phyloP scores from a whole-genome alignment of 495 filamentous ascomycete species.

The Pyrenula massariospora region DNA sequence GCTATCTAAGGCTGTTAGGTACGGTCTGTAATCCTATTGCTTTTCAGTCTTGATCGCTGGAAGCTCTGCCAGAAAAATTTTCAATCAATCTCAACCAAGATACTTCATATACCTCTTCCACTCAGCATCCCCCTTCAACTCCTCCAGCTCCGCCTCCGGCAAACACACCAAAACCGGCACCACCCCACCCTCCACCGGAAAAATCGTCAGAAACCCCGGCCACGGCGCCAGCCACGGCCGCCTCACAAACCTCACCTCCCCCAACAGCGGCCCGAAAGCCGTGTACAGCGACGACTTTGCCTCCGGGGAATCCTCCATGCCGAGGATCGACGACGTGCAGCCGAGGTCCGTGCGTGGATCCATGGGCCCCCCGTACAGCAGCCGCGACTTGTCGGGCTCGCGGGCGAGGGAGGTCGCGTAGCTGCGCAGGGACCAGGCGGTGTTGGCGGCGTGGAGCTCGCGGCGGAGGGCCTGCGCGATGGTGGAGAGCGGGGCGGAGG shows the following conservation, averaged over 20 bases:
- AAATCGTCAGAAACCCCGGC: constrained; percentile 28
- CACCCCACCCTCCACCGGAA: constrained; percentile 27
- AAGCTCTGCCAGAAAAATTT: no score
- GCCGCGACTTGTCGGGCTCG: constrained; percentile 19
- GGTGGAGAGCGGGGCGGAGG: constrained; percentile 9
- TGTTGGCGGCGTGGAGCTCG: constrained; percentile 16
- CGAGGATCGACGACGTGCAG: constrained; percentile 8
- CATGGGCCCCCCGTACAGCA: constrained; percentile 22
- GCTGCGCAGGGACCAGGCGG: constrained; percentile 18
- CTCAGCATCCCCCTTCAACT: constrained; percentile 22
- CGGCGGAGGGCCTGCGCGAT: constrained; percentile 17
- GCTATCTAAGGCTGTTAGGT: no score
- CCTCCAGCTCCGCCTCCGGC: constrained; percentile 25
- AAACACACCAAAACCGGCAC: constrained; percentile 29
- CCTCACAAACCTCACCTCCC: constrained; percentile 12
- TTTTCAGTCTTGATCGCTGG: no score
- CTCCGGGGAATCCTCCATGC: background rate
- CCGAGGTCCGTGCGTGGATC: constrained; percentile 20
- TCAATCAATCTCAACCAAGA: constrained; percentile 12
- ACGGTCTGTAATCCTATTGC: no score
- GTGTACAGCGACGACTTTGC: constrained; percentile 8
- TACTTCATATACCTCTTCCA: constrained; percentile 17
- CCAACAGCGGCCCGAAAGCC: constrained; percentile 15
- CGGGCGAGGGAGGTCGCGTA: constrained; percentile 25
- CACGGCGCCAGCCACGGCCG: constrained; percentile 16